Base-by-base conservation (phyloP, 805 yeast genomes). In the Scheffersomyces ergatensis region DNA sequence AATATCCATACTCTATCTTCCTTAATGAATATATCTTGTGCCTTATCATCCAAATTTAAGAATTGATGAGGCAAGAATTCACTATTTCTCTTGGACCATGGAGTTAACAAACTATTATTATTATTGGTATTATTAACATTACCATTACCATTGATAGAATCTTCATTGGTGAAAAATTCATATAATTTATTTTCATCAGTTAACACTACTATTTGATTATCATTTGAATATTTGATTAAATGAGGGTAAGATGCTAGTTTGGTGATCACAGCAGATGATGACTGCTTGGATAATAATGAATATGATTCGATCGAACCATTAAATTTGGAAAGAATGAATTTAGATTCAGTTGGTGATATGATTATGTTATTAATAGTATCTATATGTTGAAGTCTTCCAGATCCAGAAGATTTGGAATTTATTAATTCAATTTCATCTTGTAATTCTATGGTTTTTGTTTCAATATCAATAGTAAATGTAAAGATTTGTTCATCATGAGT, bases 11-110 rank as follows among this genome's bases (percentile, higher is more conserved):
- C 65, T 41, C 78, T 71, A 25, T 65, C 53, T 8, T 40, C 38
- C 38, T 79, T 80, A 13, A 59, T 55, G 55, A 85, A 87, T 11
- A 86, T 60, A 13, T 96, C 97, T 44, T 78, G 73, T 40, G 95
- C 82, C 51, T 83, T 81, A 42, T 85, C 92, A 14, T 75, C 76
- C 39, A 77, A 66, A 2, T 68, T 58, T 14, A 72, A 55, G 46
- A 85, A 81, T 45, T 80, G 79, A 27, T 68, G 68, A 2, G 98
- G 97, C 48, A 89, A 62, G 42, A 77, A 72, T 38, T 85, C 93
- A 14, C 88, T 76, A 60, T 89, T 89, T 38, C 75, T 66, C 47
- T 80, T 78, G 9, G 95, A 83, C 99, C 98, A 92, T 8, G 73
- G 55, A 0, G 96, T 83, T 48, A 80, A 69, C 36, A 77, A 57